Conservation (phyloP, 805 yeast genomes). For the Yarrowia sp. region DNA sequence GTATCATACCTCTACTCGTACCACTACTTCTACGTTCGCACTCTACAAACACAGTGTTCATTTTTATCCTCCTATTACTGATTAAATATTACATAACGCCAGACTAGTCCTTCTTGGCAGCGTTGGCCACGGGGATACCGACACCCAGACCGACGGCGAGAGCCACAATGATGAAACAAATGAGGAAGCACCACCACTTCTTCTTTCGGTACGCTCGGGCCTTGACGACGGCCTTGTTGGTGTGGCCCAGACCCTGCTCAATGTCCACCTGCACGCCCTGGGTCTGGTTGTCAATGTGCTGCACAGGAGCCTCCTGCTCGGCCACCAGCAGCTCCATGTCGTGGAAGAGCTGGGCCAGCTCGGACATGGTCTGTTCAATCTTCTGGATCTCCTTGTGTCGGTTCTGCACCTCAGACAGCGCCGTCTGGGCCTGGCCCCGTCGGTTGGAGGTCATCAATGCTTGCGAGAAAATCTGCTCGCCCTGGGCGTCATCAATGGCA, state of each 20-base stretch:
- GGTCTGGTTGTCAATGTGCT: conserved; percentile 76
- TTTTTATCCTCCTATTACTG: background rate
- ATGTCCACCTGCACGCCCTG: conserved; percentile 82
- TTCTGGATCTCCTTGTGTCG: conserved; percentile 93
- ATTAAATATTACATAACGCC: conserved; percentile 15
- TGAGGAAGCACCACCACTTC: conserved; percentile 79
- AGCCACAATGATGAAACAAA: conserved; percentile 33
- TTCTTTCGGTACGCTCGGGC: conserved; percentile 89
- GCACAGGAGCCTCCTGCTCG: conserved; percentile 87
- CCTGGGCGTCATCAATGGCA: conserved; percentile 75
- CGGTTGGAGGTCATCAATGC: conserved; percentile 49
- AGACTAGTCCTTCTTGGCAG: background rate
- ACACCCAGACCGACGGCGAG: conserved; percentile 24
- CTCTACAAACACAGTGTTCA: too few relatives aligned
- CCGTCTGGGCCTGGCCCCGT: conserved; percentile 80
- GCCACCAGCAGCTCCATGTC: conserved; percentile 96
- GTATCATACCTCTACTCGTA: background rate
- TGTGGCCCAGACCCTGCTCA: conserved; percentile 92
- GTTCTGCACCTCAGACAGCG: conserved; percentile 89
- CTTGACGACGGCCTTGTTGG: conserved; percentile 79
- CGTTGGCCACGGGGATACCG: conserved; percentile 12
- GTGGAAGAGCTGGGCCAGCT: conserved; percentile 87
- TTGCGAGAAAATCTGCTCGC: conserved; percentile 91
- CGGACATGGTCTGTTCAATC: conserved; percentile 93
- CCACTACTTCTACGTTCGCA: background rate